These are phyloP conservation scores for Annulohypoxylon truncatum DNA, from an alignment of 2,329 filamentous ascomycete species.

Conservation along the genomic window DNA sequence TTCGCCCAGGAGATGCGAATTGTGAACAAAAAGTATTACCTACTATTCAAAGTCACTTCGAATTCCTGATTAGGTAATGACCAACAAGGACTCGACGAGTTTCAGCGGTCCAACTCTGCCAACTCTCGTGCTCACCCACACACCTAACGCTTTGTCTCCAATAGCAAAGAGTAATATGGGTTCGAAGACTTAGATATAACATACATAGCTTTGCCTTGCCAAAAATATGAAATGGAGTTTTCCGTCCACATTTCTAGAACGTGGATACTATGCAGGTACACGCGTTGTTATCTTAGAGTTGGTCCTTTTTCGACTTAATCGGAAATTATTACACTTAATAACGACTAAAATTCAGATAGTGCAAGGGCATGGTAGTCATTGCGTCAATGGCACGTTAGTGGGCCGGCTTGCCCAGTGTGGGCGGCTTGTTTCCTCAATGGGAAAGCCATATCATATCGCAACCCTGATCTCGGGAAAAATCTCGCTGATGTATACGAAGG, in stretches of 20 bases:
- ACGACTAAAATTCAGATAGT: slow-evolving; percentile 7
- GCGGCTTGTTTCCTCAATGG: slow-evolving; percentile 13
- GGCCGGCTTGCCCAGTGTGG: slow-evolving; percentile 10
- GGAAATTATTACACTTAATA: neutral
- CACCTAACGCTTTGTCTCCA: neutral
- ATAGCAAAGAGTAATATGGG: neutral
- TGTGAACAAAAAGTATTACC: neutral
- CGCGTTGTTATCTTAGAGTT: neutral
- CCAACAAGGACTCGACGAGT: neutral
- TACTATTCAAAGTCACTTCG: neutral
- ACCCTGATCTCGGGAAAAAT: neutral
- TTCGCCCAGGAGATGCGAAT: neutral
- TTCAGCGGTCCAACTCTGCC: neutral
- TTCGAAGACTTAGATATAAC: neutral
- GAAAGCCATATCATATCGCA: slow-evolving; percentile 6
- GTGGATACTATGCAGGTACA: neutral
- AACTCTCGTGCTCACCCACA: too few relatives aligned
- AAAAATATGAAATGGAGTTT: neutral
- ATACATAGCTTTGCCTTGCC: neutral
- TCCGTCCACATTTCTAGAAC: neutral
- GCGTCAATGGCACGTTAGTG: slow-evolving; percentile 21
- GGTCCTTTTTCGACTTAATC: neutral
- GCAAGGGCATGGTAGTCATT: slow-evolving; percentile 20
- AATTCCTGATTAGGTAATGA: neutral
- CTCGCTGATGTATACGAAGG: slow-evolving; percentile 7